Base-by-base conservation (phyloP, 768 basidiomycete species). In the Lactarius hengduanensis region DNA sequence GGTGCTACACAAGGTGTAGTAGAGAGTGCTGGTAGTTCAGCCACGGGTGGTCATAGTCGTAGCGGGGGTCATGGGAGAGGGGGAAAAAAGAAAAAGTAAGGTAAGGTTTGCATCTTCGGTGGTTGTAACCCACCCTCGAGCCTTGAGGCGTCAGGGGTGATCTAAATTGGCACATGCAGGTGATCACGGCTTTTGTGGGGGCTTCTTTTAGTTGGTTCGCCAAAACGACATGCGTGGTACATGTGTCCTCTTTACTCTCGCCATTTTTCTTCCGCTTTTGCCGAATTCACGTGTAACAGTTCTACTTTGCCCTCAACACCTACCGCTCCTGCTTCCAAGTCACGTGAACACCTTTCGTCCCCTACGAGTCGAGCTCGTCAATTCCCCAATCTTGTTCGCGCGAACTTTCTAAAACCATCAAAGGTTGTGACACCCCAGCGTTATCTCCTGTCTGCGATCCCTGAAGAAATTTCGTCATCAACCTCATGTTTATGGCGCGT, bases 1-100 rank as follows among this genome's bases (percentile, higher is more conserved):
- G 81, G 82, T 11, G 89, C 90, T 26, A 92, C 89, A 16, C 91
- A 92, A 76, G 91, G 91, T 15, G 72, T 80, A 34, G 82, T 84
- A 55, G 77, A 75, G 59, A 73, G 64, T 20, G 71, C 75, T n/a
- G 70, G 76, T 32, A 65, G 73, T 63, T 67, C 69, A 43, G 61
- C 75, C 38, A 73, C 76, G 38, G 72, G 76, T 69, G 73, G 78
- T 72, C 79, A 62, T 65, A 63, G 73, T 61, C 65, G 71, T 36
- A 76, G 80, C 54, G 79, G 79, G 62, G 79, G 81, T 11, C 77
- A 77, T 54, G 74, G 76, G 59, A 90, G 87, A 74, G 82, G 84
- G 59, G 82, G 84, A 56, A 90, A 87, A 80, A 90, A 87, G 80
- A 87, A 83, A 78, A 88, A 84, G 79, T 89, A 81, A 58, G 18